phyloP scores from a whole-genome alignment of 2,329 filamentous ascomycete species.

The Geosmithia flava region DNA sequence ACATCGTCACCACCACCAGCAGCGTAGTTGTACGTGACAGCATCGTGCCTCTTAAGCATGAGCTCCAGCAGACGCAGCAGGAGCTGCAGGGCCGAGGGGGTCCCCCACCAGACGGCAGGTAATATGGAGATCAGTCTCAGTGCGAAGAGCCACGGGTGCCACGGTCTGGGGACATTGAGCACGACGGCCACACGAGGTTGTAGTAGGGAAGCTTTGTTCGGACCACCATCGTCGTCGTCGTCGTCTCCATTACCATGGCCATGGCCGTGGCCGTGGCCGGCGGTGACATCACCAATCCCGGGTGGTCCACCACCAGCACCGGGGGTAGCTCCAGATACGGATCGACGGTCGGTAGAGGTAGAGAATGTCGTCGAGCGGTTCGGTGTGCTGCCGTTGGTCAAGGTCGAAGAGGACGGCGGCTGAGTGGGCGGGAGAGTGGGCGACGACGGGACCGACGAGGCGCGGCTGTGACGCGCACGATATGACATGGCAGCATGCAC shows the following conservation, averaged over 20 bases:
- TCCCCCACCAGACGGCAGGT: slow-evolving; percentile 60
- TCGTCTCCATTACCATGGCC: too few relatives aligned
- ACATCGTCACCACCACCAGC: slow-evolving; percentile 9
- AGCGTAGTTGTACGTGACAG: slow-evolving; percentile 1
- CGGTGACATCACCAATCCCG: too few relatives aligned
- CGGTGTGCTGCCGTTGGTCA: neutral
- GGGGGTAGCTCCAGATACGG: neutral
- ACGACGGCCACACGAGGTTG: slow-evolving; percentile 71
- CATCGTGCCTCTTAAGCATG: slow-evolving; percentile 3
- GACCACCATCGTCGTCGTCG: neutral
- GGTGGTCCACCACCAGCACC: too few relatives aligned
- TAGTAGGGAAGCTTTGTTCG: slow-evolving; percentile 28
- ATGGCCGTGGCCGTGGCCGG: too few relatives aligned
- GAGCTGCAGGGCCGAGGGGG: slow-evolving; percentile 57
- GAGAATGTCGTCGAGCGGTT: neutral
- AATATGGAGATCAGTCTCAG: slow-evolving; percentile 61
- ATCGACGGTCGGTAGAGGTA: neutral
- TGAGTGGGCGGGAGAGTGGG: neutral
- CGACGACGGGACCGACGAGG: slow-evolving; percentile 4
- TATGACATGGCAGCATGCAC: neutral
- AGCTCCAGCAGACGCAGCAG: slow-evolving; percentile 44
- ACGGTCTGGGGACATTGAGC: slow-evolving; percentile 58
- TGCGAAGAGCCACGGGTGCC: slow-evolving; percentile 62
- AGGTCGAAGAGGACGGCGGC: neutral
- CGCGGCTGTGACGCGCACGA: slow-evolving; percentile 1